These are phyloP conservation scores for Nakataea oryzae DNA, from an alignment of 2,329 filamentous ascomycete genomes.

Conservation along the genomic window DNA sequence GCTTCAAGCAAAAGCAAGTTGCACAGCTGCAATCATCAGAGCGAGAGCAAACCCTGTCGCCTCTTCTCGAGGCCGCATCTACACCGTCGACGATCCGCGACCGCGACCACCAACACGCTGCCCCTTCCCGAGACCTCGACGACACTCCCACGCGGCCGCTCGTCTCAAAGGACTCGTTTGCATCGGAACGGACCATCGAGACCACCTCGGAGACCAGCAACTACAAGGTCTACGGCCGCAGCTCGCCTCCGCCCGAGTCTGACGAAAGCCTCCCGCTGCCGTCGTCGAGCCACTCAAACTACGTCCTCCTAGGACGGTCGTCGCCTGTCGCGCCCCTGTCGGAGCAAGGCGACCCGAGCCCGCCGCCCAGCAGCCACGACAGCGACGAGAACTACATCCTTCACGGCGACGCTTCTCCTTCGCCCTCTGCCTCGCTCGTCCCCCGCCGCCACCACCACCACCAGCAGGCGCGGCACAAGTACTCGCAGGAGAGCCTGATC, in stretches of 20 bases:
- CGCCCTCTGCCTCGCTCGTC: constrained; percentile 25
- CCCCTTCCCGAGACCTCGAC: neutral
- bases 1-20: constrained; percentile 30
- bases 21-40: constrained; percentile 14
- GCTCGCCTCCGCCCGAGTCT: constrained; percentile 29
- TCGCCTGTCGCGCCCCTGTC: constrained; percentile 33
- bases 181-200: constrained; percentile 27
- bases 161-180: constrained; percentile 24
- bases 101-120: neutral
- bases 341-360: constrained; percentile 19
- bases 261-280: constrained; percentile 28
- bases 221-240: constrained; percentile 41
- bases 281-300: constrained; percentile 37
- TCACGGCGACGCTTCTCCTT: constrained; percentile 31
- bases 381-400: constrained; percentile 44
- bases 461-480: constrained; percentile 27
- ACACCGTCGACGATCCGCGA: constrained; percentile 2
- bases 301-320: constrained; percentile 38
- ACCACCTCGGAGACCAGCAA: constrained; percentile 41
- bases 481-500: constrained; percentile 50
- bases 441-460: constrained; percentile 20
- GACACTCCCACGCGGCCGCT: neutral
- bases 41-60: constrained; percentile 18
- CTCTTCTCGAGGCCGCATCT: constrained; percentile 22
- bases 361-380: constrained; percentile 22